Conservation (phyloP, 768 basidiomycete genomes). For the Suillus discolor region DNA sequence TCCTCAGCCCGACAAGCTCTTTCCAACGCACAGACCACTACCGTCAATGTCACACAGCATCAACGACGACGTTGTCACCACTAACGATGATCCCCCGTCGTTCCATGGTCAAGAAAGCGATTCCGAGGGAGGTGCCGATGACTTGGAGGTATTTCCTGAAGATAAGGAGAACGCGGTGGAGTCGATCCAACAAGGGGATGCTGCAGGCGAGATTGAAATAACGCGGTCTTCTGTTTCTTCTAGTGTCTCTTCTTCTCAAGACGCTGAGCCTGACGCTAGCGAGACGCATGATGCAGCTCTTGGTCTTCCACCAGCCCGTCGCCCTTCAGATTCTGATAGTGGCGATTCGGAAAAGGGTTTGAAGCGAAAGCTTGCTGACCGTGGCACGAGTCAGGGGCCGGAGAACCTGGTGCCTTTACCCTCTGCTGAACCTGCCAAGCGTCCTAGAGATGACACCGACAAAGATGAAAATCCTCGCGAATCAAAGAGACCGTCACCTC, state of each 20-base stretch:
- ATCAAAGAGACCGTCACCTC: constrained; percentile 64
- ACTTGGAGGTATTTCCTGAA: constrained; percentile 4
- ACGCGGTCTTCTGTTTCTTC: constrained; percentile 22
- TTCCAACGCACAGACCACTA: constrained; percentile 33
- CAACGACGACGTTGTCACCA: constrained; percentile 18
- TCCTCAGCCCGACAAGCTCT: constrained; percentile 24
- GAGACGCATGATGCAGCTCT: constrained; percentile 30
- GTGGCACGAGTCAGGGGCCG: constrained; percentile 65
- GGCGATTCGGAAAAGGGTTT: constrained; percentile 58
- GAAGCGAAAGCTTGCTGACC: constrained; percentile 71
- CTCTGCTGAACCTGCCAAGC: constrained; percentile 49
- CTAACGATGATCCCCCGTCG: constrained; percentile 23
- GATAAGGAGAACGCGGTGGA: constrained; percentile 17
- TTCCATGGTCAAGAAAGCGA: constrained; percentile 58
- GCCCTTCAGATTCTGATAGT: constrained; percentile 47
- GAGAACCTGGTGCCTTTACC: constrained; percentile 29
- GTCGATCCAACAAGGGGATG: constrained; percentile 16
- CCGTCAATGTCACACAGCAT: constrained; percentile 30
- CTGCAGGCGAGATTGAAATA: constrained; percentile 14
- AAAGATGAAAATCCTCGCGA: constrained; percentile 65
- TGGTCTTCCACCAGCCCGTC: constrained; percentile 28
- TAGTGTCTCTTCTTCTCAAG: constrained; percentile 22
- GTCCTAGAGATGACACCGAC: constrained; percentile 63
- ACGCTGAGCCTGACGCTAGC: constrained; percentile 30
- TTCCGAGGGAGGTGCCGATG: constrained; percentile 60